Evolutionary conservation across 2,329 filamentous ascomycete species (phyloP).

Genomic region (Fusarium devonianum): DNA sequence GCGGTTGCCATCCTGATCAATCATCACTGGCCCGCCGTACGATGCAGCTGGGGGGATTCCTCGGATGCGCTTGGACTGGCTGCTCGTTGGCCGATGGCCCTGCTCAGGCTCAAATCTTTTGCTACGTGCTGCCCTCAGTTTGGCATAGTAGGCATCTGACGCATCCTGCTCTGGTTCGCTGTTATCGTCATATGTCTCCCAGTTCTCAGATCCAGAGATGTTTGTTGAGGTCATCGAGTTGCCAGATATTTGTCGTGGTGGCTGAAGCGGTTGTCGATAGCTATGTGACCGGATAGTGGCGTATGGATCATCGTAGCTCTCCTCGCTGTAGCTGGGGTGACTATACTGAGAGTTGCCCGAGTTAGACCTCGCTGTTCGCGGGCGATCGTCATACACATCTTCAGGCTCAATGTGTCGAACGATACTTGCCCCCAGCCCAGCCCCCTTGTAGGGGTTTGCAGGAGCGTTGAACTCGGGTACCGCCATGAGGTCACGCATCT

Average conservation of each 20-base stretch:
- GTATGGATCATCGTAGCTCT: slow-evolving; percentile 47
- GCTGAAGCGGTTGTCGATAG: slow-evolving; percentile 52
- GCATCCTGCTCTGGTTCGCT: slow-evolving; percentile 79
- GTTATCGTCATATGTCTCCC: slow-evolving; percentile 93
- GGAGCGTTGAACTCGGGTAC: slow-evolving; percentile 61
- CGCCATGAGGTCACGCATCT: slow-evolving; percentile 81
- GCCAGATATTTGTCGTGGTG: slow-evolving; percentile 66
- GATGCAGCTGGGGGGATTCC: slow-evolving; percentile 59
- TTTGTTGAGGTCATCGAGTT: slow-evolving; percentile 79
- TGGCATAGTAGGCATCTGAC: slow-evolving; percentile 81
- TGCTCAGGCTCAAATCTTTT: slow-evolving; percentile 68
- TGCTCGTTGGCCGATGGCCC: slow-evolving; percentile 50
- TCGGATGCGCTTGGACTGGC: slow-evolving; percentile 61
- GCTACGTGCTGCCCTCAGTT: slow-evolving; percentile 70
- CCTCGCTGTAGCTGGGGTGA: slow-evolving; percentile 48
- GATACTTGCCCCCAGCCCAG: slow-evolving; percentile 61
- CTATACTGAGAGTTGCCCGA: slow-evolving; percentile 50
- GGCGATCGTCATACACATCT: slow-evolving; percentile 81
- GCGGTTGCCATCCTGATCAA: slow-evolving; percentile 67
- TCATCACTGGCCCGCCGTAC: slow-evolving; percentile 57
- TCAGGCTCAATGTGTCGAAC: slow-evolving; percentile 73
- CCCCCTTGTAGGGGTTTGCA: slow-evolving; percentile 55
- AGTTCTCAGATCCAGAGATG: slow-evolving; percentile 89
- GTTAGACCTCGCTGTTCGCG: slow-evolving; percentile 47
- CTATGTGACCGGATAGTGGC: slow-evolving; percentile 51